Evolutionary conservation across 768 basidiomycete genomes (phyloP).

Genomic region (Mrakia blollopis): DNA sequence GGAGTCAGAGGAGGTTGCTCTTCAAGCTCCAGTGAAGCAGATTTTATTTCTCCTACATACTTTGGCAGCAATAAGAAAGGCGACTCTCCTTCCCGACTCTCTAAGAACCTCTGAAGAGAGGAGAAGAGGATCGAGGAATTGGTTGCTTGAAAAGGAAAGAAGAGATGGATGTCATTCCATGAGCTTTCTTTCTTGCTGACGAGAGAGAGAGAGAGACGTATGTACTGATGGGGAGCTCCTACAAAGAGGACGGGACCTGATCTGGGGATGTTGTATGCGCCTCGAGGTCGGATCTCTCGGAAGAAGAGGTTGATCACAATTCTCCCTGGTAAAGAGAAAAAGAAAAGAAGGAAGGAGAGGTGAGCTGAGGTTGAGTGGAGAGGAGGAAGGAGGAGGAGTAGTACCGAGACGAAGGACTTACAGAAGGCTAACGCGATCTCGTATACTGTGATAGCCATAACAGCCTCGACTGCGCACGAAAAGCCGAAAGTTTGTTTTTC

Average conservation of each 20-base stretch:
- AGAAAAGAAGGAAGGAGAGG: background rate
- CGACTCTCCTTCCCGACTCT: constrained; percentile 73
- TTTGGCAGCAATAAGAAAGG: constrained; percentile 81
- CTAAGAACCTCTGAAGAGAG: constrained; percentile 77
- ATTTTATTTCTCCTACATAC: constrained; percentile 36
- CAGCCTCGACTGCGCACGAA: constrained; percentile 37
- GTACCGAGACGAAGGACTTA: background rate
- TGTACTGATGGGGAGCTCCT: constrained; percentile 39
- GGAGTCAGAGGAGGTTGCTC: background rate
- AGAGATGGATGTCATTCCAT: background rate
- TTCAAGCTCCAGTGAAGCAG: background rate
- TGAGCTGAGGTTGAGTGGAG: background rate
- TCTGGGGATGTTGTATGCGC: constrained; percentile 87
- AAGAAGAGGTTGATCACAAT: constrained; percentile 87
- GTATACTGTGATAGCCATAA: constrained; percentile 10
- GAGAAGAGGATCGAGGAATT: constrained; percentile 91
- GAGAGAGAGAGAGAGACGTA: too few species aligned
- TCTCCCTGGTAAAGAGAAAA: constrained; percentile 48
- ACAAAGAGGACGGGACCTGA: constrained; percentile 87
- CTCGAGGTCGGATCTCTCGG: constrained; percentile 86
- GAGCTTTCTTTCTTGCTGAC: too few species aligned
- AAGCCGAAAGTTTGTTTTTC: background rate
- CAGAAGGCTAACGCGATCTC: constrained; percentile 29
- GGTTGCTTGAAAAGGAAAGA: constrained; percentile 14
- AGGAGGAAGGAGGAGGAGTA: background rate